These are phyloP conservation scores for Sarocladium oryzae DNA, from an alignment of 2,329 filamentous ascomycete species.

Conservation along the genomic window DNA sequence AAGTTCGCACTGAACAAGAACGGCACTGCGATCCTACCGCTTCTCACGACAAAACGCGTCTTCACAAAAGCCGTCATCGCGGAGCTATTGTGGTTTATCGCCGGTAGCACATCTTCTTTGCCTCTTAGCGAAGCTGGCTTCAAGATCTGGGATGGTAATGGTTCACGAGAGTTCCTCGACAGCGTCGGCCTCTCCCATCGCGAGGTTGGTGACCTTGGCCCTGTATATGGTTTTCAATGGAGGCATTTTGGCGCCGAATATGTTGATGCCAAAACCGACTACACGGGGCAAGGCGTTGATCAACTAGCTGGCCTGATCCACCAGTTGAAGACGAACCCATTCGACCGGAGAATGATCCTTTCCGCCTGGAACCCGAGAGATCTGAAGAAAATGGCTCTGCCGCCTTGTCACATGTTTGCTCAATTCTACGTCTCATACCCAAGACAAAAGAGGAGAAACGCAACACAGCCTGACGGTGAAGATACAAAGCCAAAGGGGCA, in stretches of 20 bases:
- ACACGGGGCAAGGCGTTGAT: conserved; percentile 82
- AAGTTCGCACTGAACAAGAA: conserved; percentile 72
- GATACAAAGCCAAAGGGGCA: conserved; percentile 56
- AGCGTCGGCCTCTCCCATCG: conserved; percentile 74
- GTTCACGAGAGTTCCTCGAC: conserved; percentile 84
- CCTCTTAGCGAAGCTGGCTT: conserved; percentile 73
- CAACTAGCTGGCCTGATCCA: conserved; percentile 86
- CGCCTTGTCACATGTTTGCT: conserved; percentile 96
- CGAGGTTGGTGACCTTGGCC: conserved; percentile 82
- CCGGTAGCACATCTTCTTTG: conserved; percentile 72
- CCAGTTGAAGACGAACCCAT: conserved; percentile 77
- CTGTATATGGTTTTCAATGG: conserved; percentile 99
- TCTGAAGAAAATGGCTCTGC: conserved; percentile 79
- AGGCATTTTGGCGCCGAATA: conserved; percentile 95
- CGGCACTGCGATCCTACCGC: conserved; percentile 65
- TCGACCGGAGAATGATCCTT: conserved; percentile 84
- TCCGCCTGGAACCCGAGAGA: conserved; percentile 92
- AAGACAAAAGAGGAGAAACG: conserved; percentile 14
- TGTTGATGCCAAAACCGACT: conserved; percentile 70
- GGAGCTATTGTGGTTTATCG: conserved; percentile 94
- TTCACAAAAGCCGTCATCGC: conserved; percentile 84
- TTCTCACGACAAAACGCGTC: conserved; percentile 95
- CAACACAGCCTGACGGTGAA: conserved; percentile 21
- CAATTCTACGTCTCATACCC: conserved; percentile 89
- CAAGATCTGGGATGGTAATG: conserved; percentile 98